Base-by-base conservation (phyloP, 2,329 filamentous ascomycete species). In the Phoma sp. region DNA sequence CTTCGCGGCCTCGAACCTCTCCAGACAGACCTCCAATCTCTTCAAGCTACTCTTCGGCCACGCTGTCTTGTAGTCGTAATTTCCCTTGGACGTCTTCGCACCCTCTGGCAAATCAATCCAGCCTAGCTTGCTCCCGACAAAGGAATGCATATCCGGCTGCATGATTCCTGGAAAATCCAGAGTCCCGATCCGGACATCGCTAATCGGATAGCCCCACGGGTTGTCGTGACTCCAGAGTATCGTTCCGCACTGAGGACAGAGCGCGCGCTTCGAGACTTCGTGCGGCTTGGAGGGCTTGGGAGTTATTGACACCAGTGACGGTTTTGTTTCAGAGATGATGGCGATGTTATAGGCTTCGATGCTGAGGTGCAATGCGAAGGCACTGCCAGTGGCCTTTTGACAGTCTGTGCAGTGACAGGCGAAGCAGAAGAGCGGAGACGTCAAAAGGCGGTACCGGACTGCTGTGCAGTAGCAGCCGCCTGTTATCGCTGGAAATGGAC, bases 391-490 rank as follows among this genome's bases (percentile, higher is more conserved):
- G 7, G 40, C 25, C 21, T 65, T 67, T 36, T 72, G 68, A 50
- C 71, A 74, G 44, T 69, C 65, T 2, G 50, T 29, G 24, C 71
- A 74, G 55, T 74, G 69, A 57, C 71, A 74, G 15, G 69, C 69
- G 43, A 64, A 63, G 51, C 62, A 68, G 59, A 63, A 73, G 22
- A 74, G 57, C 1, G 71, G 71, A 0, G 68, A 59, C 1, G 61
- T 67, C 24, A 69, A 60, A 4, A 74, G 55, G 1, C 69, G 65
- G 36, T 69, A 74, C 6, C 63, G 60, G 25, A 68, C 50, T 2
- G 41, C 37, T n/a, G 47, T 55, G 51, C 71, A 74, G 35, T 57
- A 46, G 54, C 70, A 74, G 25, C 66, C 55, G 24, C 71, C 71
- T 19, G 60, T 61, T n/a, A 74, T 55, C 6, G 63, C 50, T n/a